Evolutionary conservation across 1,284 basidiomycete genomes (phyloP), one percentile per base, ranked within the genome.

Genomic region (Calocybe gambosa): DNA sequence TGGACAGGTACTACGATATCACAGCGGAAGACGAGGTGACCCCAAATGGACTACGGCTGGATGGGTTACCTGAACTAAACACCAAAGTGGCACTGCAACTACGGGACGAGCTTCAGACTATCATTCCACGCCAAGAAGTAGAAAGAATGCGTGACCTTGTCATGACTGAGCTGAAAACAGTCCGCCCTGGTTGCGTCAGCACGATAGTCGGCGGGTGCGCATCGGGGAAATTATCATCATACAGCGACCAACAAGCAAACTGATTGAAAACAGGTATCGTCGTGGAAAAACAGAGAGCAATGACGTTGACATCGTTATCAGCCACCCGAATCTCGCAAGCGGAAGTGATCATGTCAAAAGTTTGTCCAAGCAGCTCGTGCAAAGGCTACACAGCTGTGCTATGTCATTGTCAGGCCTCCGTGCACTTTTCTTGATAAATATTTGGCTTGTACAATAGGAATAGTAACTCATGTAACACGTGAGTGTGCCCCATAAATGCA

Each of bases 291-390:
- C 59, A 0, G 63, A 75, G 46, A 85, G 81, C 58, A 87, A 82
- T 52, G 89, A 91, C 57, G 78, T 89, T 19, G 89, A 92, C 56
- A 82, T 92, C 46, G 73, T 92, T 4, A 82, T 89, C 55, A 85
- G 82, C 18, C 85, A 89, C 58, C 67, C 74, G 0, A 70, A 82
- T 49, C 56, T 66, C 44, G 52, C 62, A 38, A 60, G 55, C 5
- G 73, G 70, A 29, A 59, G 61, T 5, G 62, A 65, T 5, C 67
- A 71, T 31, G 66, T 78, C 2, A 74, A 71, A 48, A 74, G 69
- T 2, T 63, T 86, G 1, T 74, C 76, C 52, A 65, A 69, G 45
- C 68, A 58, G 42, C 61, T 85, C 1, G 68, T 84, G 6, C 68
- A 69, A 40, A 67, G 68, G 35, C 68, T 89, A 9, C 68, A 78